Conservation (phyloP, 1,284 basidiomycete genomes). For the Moniliella sp. region DNA sequence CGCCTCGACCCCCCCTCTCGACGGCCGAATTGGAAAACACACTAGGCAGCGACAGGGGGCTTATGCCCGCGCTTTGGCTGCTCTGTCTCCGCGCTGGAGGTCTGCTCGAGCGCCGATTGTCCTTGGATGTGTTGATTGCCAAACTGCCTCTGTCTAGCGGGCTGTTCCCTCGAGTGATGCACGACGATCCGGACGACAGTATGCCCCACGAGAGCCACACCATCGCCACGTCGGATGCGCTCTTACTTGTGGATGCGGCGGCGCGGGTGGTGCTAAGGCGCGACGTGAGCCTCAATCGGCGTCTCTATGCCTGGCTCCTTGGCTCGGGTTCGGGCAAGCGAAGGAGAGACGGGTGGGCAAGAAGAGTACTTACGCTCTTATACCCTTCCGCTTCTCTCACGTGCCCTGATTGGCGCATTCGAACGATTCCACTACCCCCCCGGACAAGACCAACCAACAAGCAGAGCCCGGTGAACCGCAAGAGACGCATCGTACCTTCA, state of each 20-base stretch:
- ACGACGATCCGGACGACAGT: too few species aligned
- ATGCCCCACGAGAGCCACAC: conserved; percentile 6
- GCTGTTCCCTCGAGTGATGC: too few species aligned
- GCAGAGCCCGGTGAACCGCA: conserved; percentile 49
- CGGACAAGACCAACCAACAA: background rate
- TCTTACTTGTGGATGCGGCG: conserved; percentile 16
- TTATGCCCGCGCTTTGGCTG: conserved; percentile 75
- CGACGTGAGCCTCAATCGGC: conserved; percentile 74
- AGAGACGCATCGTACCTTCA: conserved; percentile 77
- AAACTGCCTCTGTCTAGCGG: conserved; percentile 8
- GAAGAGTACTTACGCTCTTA: conserved; percentile 10
- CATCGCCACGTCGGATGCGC: conserved; percentile 8
- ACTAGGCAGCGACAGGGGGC: conserved; percentile 72
- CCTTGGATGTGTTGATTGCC: conserved; percentile 20
- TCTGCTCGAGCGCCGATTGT: conserved; percentile 38
- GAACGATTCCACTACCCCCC: conserved; percentile 10
- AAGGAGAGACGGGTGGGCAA: conserved; percentile 35
- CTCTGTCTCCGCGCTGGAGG: conserved; percentile 60
- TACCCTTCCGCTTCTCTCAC: conserved; percentile 8
- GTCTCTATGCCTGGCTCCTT: conserved; percentile 78
- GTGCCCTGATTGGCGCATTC: conserved; percentile 11
- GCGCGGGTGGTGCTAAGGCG: conserved; percentile 44
- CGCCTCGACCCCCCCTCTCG: conserved; percentile 1
- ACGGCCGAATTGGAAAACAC: conserved; percentile 1
- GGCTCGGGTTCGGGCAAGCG: conserved; percentile 54